Evolutionary conservation across 345 rosid species (phyloP).

Genomic region (Mallotus nudiflorus): DNA sequence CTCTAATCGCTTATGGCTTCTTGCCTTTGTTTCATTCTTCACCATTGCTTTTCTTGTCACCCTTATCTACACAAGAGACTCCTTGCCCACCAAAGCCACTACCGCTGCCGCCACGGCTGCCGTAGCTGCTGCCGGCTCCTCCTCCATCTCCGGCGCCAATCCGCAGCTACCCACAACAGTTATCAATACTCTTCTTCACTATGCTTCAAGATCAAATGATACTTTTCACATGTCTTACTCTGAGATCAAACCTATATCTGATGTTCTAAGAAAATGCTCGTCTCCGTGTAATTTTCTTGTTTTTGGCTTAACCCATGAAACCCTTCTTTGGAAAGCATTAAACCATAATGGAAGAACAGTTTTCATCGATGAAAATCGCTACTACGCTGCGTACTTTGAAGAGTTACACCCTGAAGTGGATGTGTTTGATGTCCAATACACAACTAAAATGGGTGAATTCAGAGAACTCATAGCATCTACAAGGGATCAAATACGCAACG

Average conservation of each 20-base stretch:
- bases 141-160: constrained; percentile 25
- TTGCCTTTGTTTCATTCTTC: constrained; percentile 76
- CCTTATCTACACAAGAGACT: constrained; percentile 72
- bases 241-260: constrained; percentile 81
- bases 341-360: constrained; percentile 89
- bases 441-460: constrained; percentile 66
- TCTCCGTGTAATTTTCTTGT: constrained; percentile 86
- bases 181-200: constrained; percentile 81
- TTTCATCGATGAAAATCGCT: constrained; percentile 86
- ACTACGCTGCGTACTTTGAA: constrained; percentile 90
- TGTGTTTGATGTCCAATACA: constrained; percentile 90
- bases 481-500: constrained; percentile 57
- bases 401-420: constrained; percentile 89
- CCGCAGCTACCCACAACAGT: constrained; percentile 55
- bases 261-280: constrained; percentile 72
- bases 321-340: constrained; percentile 90
- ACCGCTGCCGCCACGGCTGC: constrained; percentile 30
- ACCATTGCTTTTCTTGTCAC: constrained; percentile 79
- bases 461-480: constrained; percentile 57
- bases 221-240: constrained; percentile 67
- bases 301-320: constrained; percentile 88
- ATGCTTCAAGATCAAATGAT: constrained; percentile 78
- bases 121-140: constrained; percentile 20
- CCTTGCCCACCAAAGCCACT: constrained; percentile 31
- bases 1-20: constrained; percentile 82